phyloP scores from a whole-genome alignment of 2,329 filamentous ascomycete species.

The Diplodia scrobiculata region DNA sequence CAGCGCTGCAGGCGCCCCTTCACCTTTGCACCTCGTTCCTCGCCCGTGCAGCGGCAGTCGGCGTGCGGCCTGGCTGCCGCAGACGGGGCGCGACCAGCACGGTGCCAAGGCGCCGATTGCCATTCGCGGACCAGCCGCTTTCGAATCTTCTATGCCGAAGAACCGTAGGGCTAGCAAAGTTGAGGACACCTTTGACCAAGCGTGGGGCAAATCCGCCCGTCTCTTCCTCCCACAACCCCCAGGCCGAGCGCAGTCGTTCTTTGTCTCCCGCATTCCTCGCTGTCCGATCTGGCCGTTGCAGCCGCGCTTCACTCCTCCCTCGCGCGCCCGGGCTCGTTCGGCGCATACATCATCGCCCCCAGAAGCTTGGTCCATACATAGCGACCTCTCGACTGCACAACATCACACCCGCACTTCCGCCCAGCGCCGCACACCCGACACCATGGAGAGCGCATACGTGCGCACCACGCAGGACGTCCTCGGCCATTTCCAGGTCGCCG shows the following conservation, averaged over 20 bases:
- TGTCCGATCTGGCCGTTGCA: slow-evolving; percentile 1
- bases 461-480: slow-evolving; percentile 55
- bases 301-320: neutral
- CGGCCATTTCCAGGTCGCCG: slow-evolving; percentile 55
- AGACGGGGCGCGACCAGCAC: neutral
- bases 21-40: neutral
- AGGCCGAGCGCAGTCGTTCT: slow-evolving; percentile 14
- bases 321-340: slow-evolving; percentile 16
- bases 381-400: slow-evolving; percentile 3
- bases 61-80: neutral
- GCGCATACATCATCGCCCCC: slow-evolving; percentile 27
- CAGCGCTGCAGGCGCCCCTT: neutral
- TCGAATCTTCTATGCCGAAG: slow-evolving; percentile 16
- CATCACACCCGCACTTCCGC: neutral
- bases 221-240: slow-evolving; percentile 7
- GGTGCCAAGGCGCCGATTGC: slow-evolving; percentile 18
- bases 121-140: slow-evolving; percentile 22
- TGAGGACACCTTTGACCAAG: slow-evolving; percentile 28
- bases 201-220: slow-evolving; percentile 21
- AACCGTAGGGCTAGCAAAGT: slow-evolving; percentile 28
- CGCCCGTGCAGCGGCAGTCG: neutral
- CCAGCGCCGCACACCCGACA: neutral
- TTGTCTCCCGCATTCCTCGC: slow-evolving; percentile 10
- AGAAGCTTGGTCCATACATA: slow-evolving; percentile 29
- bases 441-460: slow-evolving; percentile 59